phyloP scores from a whole-genome alignment of 805 yeast genomes.

The Yamadazyma ubonensis region DNA sequence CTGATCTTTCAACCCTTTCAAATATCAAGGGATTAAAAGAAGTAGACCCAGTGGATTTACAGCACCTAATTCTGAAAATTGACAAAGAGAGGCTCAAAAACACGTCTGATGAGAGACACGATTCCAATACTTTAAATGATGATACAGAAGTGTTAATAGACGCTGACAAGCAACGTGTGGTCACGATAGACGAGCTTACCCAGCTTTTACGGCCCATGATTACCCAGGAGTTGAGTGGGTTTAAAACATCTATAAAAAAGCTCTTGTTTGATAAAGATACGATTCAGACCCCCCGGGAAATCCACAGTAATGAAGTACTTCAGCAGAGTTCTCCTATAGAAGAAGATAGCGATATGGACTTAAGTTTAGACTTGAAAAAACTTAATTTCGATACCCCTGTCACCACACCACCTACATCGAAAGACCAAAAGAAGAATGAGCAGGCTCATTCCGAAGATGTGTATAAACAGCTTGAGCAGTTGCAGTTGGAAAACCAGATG shows the following conservation, averaged over 20 bases:
- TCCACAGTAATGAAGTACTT: not conserved
- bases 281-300: not conserved
- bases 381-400: slow-evolving; percentile 21
- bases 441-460: slow-evolving; percentile 5
- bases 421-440: slow-evolving; percentile 5
- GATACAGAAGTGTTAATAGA: slow-evolving; percentile 14
- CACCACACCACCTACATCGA: slow-evolving; percentile 31
- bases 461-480: slow-evolving; percentile 2
- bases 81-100: slow-evolving; percentile 2
- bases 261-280: slow-evolving; percentile 6
- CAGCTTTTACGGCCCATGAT: slow-evolving; percentile 18
- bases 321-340: slow-evolving; percentile 6
- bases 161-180: slow-evolving; percentile 2
- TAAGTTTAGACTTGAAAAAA: slow-evolving; percentile 6
- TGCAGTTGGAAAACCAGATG: slow-evolving; percentile 4
- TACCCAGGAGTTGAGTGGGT: slow-evolving; percentile 18
- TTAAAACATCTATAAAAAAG: slow-evolving; percentile 14
- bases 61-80: slow-evolving; percentile 7
- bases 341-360: slow-evolving; percentile 12
- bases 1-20: slow-evolving; percentile 7
- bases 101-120: no score
- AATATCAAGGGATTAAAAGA: slow-evolving; percentile 1
- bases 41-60: slow-evolving; percentile 6
- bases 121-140: slow-evolving; percentile 9
- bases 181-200: slow-evolving; percentile 16